Base-by-base conservation (phyloP, 768 basidiomycete species). In the Boletus pseudopeckii region DNA sequence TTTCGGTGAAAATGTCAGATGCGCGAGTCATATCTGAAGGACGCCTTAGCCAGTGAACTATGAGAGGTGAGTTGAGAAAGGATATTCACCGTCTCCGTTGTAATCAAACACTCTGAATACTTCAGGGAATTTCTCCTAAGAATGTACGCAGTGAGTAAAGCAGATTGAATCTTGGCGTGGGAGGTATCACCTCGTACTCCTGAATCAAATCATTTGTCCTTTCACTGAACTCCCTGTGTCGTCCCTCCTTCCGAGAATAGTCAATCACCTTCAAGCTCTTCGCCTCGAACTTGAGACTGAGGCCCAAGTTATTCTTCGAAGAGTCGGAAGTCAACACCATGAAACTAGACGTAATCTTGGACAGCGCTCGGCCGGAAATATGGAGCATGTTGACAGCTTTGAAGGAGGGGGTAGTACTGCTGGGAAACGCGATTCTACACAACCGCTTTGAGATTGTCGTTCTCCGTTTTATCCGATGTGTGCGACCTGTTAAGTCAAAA, bases 171-270 rank as follows among this genome's bases (percentile, higher is more conserved):
- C n/a, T n/a, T n/a, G n/a, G n/a, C n/a, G n/a, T n/a, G n/a, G n/a
- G 11, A 32, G 22, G 7, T 47, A 44, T 49, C 13, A 86, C 88
- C 80, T 88, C 89, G 75, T 98, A 99, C 52, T 93, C 86, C 38
- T 74, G 76, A 51, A 98, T 81, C 17, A 98, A 79, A 24, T 86
- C 77, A 37, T 95, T 72, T 0, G 96, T 87, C n/a, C n/a, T n/a
- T n/a, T n/a, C n/a, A n/a, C n/a, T n/a, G n/a, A n/a, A 98, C 66
- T 99, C 95, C 97, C 96, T 98, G 33, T 83, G 78, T 8, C 85
- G 75, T 9, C 86, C 87, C 30, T 86, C 83, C 72, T 96, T 95
- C 56, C 83, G 80, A 7, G 93, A 88, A 71, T 97, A 98, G 56
- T 91, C 90, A 42, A 97, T 78, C 1, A 99, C 97, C 72, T 98